Evolutionary conservation across 164 flowering plant genomes (phyloP).

Genomic region (Echeveria elegans): DNA sequence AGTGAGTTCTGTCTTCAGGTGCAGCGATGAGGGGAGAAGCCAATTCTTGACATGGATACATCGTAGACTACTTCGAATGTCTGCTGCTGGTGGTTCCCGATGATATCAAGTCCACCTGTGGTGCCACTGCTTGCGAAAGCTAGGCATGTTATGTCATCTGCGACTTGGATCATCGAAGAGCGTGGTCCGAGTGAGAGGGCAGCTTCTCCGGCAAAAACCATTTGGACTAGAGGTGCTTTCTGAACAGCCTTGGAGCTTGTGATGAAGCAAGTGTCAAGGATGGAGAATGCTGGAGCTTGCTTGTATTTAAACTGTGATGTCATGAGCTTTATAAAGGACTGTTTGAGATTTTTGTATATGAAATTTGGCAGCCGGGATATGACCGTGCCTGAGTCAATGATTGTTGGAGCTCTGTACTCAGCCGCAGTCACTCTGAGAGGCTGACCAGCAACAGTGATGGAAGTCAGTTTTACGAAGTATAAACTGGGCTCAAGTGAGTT

Average conservation of each 20-base stretch:
- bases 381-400: constrained; percentile 55
- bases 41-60: constrained; percentile 21
- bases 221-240: constrained; percentile 20
- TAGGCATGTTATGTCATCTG: constrained; percentile 22
- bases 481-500: constrained; percentile 19
- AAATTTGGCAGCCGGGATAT: constrained; percentile 33
- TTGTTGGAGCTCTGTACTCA: constrained; percentile 20
- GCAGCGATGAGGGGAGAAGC: constrained; percentile 24
- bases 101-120: constrained; percentile 11
- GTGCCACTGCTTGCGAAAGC: constrained; percentile 26
- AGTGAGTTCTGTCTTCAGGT: background rate
- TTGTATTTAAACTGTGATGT: constrained; percentile 1
- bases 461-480: constrained; percentile 24
- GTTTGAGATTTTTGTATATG: constrained; percentile 22
- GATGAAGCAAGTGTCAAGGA: constrained; percentile 39
- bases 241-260: constrained; percentile 9
- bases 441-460: constrained; percentile 24
- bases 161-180: constrained; percentile 22
- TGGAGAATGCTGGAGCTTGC: constrained; percentile 10
- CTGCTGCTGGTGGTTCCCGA: constrained; percentile 43
- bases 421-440: constrained; percentile 11
- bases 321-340: constrained; percentile 24
- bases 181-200: constrained; percentile 18
- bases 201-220: constrained; percentile 32
- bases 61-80: constrained; percentile 33